Evolutionary conservation across 2,329 filamentous ascomycete species (phyloP).

Genomic region (Monosporascus sp.): DNA sequence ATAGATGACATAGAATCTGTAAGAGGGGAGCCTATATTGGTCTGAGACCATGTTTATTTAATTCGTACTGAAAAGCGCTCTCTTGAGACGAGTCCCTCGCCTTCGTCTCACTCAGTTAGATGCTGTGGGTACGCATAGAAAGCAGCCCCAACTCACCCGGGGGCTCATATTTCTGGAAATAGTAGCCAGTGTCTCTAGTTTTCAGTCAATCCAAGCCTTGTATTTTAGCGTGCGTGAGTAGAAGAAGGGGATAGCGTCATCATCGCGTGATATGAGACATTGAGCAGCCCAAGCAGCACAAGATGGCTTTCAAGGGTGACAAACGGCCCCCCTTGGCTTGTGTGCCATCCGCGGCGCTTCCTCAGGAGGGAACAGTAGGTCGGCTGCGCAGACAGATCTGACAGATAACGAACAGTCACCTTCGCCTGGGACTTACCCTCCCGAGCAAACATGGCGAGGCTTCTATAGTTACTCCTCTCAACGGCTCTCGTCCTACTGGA

Average conservation of each 20-base stretch:
- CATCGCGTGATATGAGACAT: not conserved
- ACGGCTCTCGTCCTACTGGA: slow-evolving; percentile 20
- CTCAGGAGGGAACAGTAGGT: slow-evolving; percentile 1
- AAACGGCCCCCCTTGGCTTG: not conserved
- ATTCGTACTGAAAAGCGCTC: slow-evolving; percentile 1
- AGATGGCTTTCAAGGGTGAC: not conserved
- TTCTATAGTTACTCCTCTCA: slow-evolving; percentile 13
- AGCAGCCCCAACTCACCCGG: not conserved
- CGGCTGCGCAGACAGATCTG: slow-evolving; percentile 5
- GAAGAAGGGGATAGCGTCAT: not conserved
- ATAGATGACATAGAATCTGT: slow-evolving; percentile 8
- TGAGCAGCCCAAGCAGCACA: not conserved
- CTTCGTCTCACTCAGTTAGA: not conserved
- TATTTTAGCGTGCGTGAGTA: not conserved
- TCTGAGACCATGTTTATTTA: slow-evolving; percentile 14
- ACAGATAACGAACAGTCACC: slow-evolving; percentile 7
- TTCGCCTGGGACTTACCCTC: not conserved
- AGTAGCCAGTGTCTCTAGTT: not conserved
- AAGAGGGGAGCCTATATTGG: slow-evolving; percentile 7
- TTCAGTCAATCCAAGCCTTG: not conserved
- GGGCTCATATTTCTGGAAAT: not conserved
- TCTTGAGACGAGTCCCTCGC: not conserved
- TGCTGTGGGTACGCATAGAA: not conserved
- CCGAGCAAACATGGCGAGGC: slow-evolving; percentile 17
- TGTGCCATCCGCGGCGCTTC: not conserved